Percentiles rank a stretch among this genome's conserved stretches.
Conservation (phyloP, 2,329 filamentous ascomycete genomes). For the Xylaria sp. region DNA sequence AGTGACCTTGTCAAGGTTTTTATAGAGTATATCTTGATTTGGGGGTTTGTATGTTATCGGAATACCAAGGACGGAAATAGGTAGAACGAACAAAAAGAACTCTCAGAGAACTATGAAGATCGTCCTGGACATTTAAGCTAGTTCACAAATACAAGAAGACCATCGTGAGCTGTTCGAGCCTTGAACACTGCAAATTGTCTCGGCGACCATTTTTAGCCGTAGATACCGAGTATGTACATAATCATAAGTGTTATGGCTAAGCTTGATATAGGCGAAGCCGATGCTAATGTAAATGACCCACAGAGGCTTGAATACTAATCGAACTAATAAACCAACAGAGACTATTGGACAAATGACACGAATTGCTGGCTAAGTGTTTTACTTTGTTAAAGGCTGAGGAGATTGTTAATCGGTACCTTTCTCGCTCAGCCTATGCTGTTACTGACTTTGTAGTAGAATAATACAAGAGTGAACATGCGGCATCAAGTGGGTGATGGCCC, state of each 20-base stretch:
- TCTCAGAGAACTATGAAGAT: not conserved
- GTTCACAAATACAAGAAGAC: not conserved
- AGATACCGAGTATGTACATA: not conserved
- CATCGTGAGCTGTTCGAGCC: not conserved
- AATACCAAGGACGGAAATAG: not conserved
- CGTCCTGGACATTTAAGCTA: not conserved
- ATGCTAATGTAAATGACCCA: not conserved
- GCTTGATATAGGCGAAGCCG: not conserved
- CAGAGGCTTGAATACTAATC: not conserved
- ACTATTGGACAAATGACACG: not conserved
- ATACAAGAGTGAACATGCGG: not conserved
- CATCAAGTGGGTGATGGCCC: not conserved
- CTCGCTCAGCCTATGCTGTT: not conserved
- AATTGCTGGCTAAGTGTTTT: not conserved
- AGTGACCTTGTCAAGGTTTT: not conserved
- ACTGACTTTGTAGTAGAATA: not conserved
- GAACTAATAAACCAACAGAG: not conserved
- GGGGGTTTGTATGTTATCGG: not conserved
- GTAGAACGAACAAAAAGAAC: not conserved
- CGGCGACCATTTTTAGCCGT: not conserved
- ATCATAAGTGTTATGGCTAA: not conserved
- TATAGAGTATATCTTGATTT: not conserved
- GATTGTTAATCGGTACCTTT: not conserved
- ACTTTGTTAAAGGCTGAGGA: not conserved
- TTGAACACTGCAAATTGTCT: not conserved